Conservation (phyloP, 352 stramenopile genomes). For the Peronospora destructor region DNA sequence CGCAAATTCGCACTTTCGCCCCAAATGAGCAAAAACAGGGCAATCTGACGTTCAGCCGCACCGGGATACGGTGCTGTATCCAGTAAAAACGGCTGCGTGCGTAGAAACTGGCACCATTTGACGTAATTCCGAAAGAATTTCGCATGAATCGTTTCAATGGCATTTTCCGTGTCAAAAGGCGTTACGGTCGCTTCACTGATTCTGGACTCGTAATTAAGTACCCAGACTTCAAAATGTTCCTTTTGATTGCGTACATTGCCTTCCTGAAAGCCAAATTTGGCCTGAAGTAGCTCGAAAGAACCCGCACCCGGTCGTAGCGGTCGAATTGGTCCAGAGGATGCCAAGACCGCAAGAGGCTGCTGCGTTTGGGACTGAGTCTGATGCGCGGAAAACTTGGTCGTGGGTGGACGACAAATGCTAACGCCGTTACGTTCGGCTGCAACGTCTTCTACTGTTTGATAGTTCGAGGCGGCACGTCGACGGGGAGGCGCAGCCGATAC, state of each 20-base stretch:
- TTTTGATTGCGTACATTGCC: constrained; percentile 80
- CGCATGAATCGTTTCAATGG: constrained; percentile 79
- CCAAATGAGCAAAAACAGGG: constrained; percentile 83
- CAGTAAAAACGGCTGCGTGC: constrained; percentile 78
- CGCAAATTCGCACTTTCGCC: constrained; percentile 78
- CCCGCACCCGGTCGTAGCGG: constrained; percentile 26
- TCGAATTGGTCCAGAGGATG: constrained; percentile 14
- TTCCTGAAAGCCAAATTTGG: constrained; percentile 84
- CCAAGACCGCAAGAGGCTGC: constrained; percentile 16
- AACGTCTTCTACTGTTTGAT: constrained; percentile 70
- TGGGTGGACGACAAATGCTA: constrained; percentile 27
- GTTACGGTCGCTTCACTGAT: constrained; percentile 20
- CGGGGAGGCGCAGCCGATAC: neutral
- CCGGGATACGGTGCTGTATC: constrained; percentile 28
- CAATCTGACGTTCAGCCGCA: constrained; percentile 51
- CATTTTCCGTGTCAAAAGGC: constrained; percentile 44
- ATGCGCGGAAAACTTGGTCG: constrained; percentile 10
- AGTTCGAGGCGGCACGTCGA: constrained; percentile 42
- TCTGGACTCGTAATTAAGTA: constrained; percentile 81
- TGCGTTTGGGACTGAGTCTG: constrained; percentile 6
- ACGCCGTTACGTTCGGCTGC: constrained; percentile 32
- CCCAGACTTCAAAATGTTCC: constrained; percentile 79
- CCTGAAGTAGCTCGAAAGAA: constrained; percentile 77
- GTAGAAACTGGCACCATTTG: constrained; percentile 93
- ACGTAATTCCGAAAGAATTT: constrained; percentile 92